These are phyloP conservation scores for Ophiostoma sp. DNA, from an alignment of 2,329 filamentous ascomycete species.

Conservation along the genomic window DNA sequence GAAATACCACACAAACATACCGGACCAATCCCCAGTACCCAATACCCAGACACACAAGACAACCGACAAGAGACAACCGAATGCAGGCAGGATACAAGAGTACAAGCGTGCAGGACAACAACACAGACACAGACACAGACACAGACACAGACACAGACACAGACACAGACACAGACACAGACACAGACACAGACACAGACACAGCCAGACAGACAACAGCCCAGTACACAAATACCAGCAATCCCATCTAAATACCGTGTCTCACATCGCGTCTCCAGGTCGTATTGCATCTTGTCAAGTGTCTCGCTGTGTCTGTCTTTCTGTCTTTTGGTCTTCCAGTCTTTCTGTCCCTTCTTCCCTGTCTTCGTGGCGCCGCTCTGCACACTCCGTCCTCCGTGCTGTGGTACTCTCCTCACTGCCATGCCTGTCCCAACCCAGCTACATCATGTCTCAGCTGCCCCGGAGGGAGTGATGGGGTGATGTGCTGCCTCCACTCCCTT, in stretches of 20 bases:
- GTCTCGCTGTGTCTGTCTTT: background rate
- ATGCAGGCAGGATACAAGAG: too few relatives aligned
- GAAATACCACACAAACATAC: background rate
- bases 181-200: background rate
- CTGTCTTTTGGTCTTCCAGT: background rate
- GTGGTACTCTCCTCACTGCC: slow-evolving; percentile 3
- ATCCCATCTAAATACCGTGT: slow-evolving; percentile 7
- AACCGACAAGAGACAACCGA: too few relatives aligned
- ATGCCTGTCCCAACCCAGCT: background rate
- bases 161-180: too few relatives aligned
- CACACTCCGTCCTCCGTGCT: background rate
- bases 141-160: background rate
- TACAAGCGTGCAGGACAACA: background rate
- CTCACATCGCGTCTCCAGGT: slow-evolving; percentile 3
- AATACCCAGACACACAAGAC: too few relatives aligned
- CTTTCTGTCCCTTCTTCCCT: background rate
- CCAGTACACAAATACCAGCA: slow-evolving; percentile 2
- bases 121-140: background rate
- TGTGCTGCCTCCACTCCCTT: slow-evolving; percentile 11
- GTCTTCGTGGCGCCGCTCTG: too few relatives aligned
- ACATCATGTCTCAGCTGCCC: slow-evolving; percentile 7
- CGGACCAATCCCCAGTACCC: background rate
- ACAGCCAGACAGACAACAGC: slow-evolving; percentile 1
- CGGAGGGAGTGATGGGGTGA: slow-evolving; percentile 7
- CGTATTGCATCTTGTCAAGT: background rate